phyloP scores from a whole-genome alignment of 2,329 filamentous ascomycete genomes.

The Hypoxylon sp. region DNA sequence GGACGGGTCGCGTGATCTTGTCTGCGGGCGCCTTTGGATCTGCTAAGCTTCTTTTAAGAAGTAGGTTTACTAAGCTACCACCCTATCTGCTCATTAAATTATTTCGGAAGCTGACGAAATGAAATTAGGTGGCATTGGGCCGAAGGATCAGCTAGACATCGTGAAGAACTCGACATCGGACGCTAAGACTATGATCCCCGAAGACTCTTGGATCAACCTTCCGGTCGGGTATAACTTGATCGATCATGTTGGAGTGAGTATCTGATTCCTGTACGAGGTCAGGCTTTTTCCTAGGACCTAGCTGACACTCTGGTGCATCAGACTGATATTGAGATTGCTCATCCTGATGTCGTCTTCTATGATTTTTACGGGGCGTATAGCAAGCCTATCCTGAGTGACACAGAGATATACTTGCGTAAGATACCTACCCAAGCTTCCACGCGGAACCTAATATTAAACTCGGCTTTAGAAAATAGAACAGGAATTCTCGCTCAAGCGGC shows the following conservation, averaged over 20 bases:
- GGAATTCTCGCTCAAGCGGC: constrained; percentile 72
- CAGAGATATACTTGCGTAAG: constrained; percentile 61
- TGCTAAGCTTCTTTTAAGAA: constrained; percentile 76
- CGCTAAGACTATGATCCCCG: constrained; percentile 64
- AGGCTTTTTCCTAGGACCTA: neutral
- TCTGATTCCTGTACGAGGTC: no score
- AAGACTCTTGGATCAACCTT: constrained; percentile 68
- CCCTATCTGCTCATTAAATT: neutral
- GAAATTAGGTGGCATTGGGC: constrained; percentile 68
- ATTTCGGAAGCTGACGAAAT: constrained; percentile 16
- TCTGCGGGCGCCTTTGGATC: constrained; percentile 77
- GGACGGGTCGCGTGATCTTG: constrained; percentile 75
- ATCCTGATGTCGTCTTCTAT: constrained; percentile 67
- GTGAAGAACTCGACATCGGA: constrained; percentile 64
- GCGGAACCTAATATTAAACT: constrained; percentile 2
- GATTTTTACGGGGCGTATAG: constrained; percentile 75
- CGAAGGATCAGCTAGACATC: constrained; percentile 68
- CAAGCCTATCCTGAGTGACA: constrained; percentile 61
- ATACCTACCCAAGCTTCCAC: neutral
- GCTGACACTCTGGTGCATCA: constrained; percentile 38
- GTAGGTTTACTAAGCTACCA: constrained; percentile 63
- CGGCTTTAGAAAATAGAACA: constrained; percentile 51
- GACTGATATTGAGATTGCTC: constrained; percentile 63
- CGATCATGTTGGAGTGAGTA: constrained; percentile 64
- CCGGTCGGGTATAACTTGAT: constrained; percentile 72